Base-by-base conservation (phyloP, 164 flowering plant genomes). In the Liriodendron chinense region DNA sequence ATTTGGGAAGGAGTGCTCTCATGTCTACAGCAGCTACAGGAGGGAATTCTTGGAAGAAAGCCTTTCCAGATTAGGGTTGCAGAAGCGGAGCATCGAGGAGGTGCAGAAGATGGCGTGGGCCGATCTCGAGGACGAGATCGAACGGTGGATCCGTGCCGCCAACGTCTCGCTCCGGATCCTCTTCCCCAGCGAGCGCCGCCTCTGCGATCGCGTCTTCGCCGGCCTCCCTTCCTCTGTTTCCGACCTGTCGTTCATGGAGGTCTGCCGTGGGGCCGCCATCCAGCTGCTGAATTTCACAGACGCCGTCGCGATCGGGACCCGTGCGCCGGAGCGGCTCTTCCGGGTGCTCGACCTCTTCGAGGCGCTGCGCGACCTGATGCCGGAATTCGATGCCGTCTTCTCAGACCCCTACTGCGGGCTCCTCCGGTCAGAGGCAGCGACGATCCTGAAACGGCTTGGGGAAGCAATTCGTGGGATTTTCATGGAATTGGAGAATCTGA, bases 21-120 rank as follows among this genome's bases (percentile, higher is more conserved):
- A 91, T 77, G 97, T 87, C n/a, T 94, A 89, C 78, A 85, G 97
- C 74, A 78, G 83, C 57, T 86, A 89, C 81, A 69, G 98, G 74
- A 80, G 98, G 72, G 98, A 90, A 64, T 94, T 93, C 78, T 74
- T 96, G 61, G 99, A 94, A 47, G 99, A 96, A 79, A 89, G 93
- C 78, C 7, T 92, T 18, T 86, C 92, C 4, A 87, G 98, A 75
- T 64, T 96, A 25, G 96, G 97, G 59, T 80, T 96, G 48, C 88
- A 84, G 87, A 90, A 87, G 77, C 81, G 91, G 75, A 92, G 94
- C 82, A 86, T 75, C 63, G 97, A 96, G 16, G 98, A 92, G 24
- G 90, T 89, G 13, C 93, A 87, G 72, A 85, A 83, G 74, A 84
- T 87, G 91, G 73, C 84, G 21, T 94, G 97, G 97, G 62, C 83